A percentile compares a stretch with the other conserved stretches of the same genome.
Evolutionary conservation across 208 protist species (phyloP).

Genomic region (Trypanosoma boissoni): DNA sequence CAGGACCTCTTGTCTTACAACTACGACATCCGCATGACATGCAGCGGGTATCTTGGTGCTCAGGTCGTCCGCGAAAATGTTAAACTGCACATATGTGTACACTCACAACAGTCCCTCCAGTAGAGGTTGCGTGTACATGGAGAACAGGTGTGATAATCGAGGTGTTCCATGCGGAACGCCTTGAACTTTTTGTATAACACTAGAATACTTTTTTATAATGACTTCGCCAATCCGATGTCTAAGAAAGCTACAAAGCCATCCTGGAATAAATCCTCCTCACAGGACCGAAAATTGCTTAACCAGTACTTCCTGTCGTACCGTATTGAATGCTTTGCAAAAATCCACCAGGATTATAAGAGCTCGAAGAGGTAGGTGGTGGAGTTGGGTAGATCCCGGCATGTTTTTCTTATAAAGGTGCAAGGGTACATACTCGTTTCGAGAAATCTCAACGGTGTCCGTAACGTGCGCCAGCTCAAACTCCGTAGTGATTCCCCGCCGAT

Average conservation of each 20-base stretch:
- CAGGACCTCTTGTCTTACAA: not conserved
- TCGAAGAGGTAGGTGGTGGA: not conserved
- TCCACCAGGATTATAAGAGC: not conserved
- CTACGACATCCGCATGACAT: not conserved
- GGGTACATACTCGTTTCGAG: constrained; percentile 4
- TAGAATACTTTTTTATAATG: not conserved
- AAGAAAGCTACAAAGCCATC: constrained; percentile 5
- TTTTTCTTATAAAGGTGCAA: not conserved
- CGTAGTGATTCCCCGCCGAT: not conserved
- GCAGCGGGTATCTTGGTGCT: not conserved
- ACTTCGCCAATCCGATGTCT: not conserved
- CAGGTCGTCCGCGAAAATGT: constrained; percentile 7
- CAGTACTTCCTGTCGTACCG: constrained; percentile 1
- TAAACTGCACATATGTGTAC: not conserved
- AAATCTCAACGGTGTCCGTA: constrained; percentile 2
- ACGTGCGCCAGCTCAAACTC: constrained; percentile 3
- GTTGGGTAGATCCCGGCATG: not conserved
- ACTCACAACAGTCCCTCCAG: not conserved
- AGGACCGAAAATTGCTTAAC: not conserved
- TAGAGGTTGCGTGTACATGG: constrained; percentile 2
- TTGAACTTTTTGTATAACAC: not conserved
- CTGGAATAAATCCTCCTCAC: not conserved
- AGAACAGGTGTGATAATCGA: not conserved
- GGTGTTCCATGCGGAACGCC: constrained; percentile 3
- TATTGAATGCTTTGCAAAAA: constrained; percentile 1